Evolutionary conservation across 1,139 yeast genomes (phyloP), one percentile per base, ranked within the genome.

Genomic region (Kurtzmaniella natalensis): DNA sequence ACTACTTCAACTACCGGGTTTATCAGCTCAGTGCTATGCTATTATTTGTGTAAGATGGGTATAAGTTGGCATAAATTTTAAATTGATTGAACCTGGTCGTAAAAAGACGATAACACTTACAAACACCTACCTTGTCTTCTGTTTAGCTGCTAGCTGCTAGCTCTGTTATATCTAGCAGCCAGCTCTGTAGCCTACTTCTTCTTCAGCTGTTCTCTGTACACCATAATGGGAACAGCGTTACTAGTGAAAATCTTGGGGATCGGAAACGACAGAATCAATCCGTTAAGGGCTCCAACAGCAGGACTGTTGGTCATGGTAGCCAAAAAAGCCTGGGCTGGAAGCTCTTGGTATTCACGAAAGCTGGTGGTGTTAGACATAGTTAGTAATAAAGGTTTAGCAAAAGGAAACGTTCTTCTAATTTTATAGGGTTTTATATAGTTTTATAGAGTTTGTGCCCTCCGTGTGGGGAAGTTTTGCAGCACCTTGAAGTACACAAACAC

Each of bases 241-340:
- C 81, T 72, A 7, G 78, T 70, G 51, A 78, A 73, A 28, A 74
- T 59, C 51, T 77, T 75, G 36, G 72, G 70, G 18, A 72, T 65
- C 7, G 84, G 82, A 48, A 74, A 68, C n/a, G 81, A 73, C 10
- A 80, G 73, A 25, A 76, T 53, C 46, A 78, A 59, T 6, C 82
- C 81, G 36, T 75, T 75, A 35, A 77, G 48, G 4, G 84, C 82
- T 15, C 78, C 74, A 30, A 78, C 55, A 3, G 81, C 81, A 1
- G 83, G 82, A 42, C 64, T 64, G 32, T 72, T 65, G 33, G 77
- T 64, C 41, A 76, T 42, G 38, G 50, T 57, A 18, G 73, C 72
- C 32, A 68, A 59, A 52, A 59, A 64, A 18, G 60, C 57, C 51
- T 67, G 73, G 34, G 66, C 70, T 38, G 69, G 71, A 46, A 64